Conservation (phyloP, 2,329 filamentous ascomycete species). For the Blumeria graminis region DNA sequence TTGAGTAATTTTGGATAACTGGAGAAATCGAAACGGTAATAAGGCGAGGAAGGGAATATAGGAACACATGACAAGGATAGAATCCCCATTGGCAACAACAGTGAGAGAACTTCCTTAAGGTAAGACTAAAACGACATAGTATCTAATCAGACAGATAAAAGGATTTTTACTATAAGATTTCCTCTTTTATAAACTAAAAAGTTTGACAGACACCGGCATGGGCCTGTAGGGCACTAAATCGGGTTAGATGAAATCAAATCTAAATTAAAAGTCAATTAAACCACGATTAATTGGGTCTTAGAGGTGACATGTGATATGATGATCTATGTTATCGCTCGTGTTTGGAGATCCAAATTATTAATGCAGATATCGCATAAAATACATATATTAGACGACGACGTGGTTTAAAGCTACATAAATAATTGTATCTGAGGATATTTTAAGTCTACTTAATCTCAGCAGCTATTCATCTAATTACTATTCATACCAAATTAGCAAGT, state of each 20-base stretch:
- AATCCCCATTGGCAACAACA: background rate
- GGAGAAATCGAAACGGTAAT: background rate
- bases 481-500: too few species aligned
- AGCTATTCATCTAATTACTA: too few species aligned
- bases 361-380: too few species aligned
- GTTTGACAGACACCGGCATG: background rate
- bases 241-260: background rate
- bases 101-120: background rate
- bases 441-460: too few species aligned
- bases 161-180: background rate
- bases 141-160: background rate
- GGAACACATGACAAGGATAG: background rate
- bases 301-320: too few species aligned
- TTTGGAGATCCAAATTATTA: too few species aligned
- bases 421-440: too few species aligned
- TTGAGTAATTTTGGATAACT: background rate
- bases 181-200: background rate
- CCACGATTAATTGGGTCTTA: too few species aligned
- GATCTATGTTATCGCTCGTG: too few species aligned
- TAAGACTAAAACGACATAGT: background rate
- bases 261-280: too few species aligned
- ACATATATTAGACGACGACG: too few species aligned
- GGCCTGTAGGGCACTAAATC: background rate
- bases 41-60: background rate
- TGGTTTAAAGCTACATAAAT: too few species aligned